phyloP scores from a whole-genome alignment of 768 basidiomycete species.

The Megacollybia marginata region DNA sequence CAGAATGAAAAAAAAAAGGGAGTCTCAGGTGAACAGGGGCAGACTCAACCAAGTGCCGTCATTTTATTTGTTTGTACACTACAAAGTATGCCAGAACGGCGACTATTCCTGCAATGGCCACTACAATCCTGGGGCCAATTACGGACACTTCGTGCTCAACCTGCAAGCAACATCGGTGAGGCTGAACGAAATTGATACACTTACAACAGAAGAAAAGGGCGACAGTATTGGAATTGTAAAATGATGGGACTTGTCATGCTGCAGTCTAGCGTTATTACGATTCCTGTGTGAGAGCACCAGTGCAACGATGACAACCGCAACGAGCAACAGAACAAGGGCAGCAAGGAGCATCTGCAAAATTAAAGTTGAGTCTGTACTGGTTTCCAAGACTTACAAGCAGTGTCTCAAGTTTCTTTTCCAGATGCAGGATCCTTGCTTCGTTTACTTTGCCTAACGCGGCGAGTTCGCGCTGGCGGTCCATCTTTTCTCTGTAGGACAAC shows the following conservation, averaged over 20 bases:
- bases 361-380: not conserved
- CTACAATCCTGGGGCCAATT: not conserved
- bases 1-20: too few species aligned
- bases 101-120: not conserved
- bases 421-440: slow-evolving; percentile 37
- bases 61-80: not conserved
- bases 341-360: slow-evolving; percentile 5
- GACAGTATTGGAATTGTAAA: slow-evolving; percentile 77
- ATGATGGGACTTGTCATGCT: slow-evolving; percentile 35
- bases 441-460: slow-evolving; percentile 29
- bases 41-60: too few species aligned
- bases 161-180: slow-evolving; percentile 22
- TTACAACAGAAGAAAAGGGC: slow-evolving; percentile 71
- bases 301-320: slow-evolving; percentile 23
- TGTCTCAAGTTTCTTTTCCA: slow-evolving; percentile 28
- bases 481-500: slow-evolving; percentile 32
- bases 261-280: slow-evolving; percentile 19
- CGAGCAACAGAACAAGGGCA: slow-evolving; percentile 22
- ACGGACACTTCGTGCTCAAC: slow-evolving; percentile 71
- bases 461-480: slow-evolving; percentile 45
- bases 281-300: slow-evolving; percentile 23
- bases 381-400: slow-evolving; percentile 36
- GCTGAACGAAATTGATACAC: slow-evolving; percentile 5
- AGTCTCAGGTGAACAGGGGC: too few species aligned
- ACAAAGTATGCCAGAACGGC: not conserved